A percentile compares a stretch with the other conserved stretches of the same genome.
phyloP scores from a whole-genome alignment of 169 alveolate genomes.

The Toxoplasma gondii region DNA sequence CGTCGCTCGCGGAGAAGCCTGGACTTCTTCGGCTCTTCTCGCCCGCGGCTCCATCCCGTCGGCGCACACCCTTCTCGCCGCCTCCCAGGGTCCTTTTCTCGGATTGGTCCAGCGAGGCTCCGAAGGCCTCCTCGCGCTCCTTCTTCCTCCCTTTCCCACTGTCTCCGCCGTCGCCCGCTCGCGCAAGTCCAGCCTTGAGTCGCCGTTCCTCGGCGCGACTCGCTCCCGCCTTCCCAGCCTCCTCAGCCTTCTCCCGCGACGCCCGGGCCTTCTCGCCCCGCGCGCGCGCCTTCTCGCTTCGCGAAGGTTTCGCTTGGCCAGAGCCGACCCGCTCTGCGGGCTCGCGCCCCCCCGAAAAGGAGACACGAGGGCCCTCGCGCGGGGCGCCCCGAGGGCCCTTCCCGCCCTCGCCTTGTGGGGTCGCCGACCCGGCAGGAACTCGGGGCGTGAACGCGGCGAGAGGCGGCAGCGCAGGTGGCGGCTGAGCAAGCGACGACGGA shows the following conservation, averaged over 20 bases:
- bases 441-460: no score
- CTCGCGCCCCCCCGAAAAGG: constrained; percentile 2
- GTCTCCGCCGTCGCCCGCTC: background rate
- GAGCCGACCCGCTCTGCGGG: background rate
- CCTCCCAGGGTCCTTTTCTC: background rate
- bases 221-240: background rate
- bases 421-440: no score
- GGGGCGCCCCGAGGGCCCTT: background rate
- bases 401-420: no score
- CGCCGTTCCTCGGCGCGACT: background rate
- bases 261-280: background rate
- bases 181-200: background rate
- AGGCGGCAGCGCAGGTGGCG: no score
- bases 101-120: background rate
- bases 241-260: background rate
- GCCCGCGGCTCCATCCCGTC: background rate
- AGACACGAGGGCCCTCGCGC: constrained; percentile 1
- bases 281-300: background rate
- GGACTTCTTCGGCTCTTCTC: background rate
- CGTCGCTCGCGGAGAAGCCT: background rate
- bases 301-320: background rate
- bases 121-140: background rate
- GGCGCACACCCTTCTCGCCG: background rate
- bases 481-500: no score
- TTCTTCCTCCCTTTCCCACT: no score